Percentiles rank a stretch among this genome's conserved stretches.
Conservation (phyloP, 331 rosid genomes). For the Rosa hybrid region DNA sequence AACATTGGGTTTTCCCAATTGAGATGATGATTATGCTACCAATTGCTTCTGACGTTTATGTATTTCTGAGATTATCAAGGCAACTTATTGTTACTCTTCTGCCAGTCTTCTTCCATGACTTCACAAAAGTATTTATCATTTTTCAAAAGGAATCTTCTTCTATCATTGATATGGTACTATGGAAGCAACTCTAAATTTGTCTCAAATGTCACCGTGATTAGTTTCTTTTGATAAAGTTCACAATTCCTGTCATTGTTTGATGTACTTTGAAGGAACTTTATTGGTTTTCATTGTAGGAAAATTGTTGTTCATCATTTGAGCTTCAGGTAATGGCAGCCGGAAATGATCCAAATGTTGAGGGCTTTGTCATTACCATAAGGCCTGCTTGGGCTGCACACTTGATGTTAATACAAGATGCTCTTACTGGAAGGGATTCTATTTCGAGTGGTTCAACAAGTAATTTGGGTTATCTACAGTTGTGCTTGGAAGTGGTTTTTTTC, state of each 20-base stretch:
- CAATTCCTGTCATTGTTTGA: background rate
- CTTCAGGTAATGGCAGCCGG: conserved; percentile 74
- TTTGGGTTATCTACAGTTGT: conserved; percentile 56
- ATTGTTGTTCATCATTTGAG: conserved; percentile 29
- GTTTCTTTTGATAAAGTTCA: background rate
- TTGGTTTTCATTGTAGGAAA: conserved; percentile 53
- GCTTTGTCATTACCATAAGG: conserved; percentile 68
- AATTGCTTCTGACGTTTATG: background rate
- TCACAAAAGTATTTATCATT: background rate
- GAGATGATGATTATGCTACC: background rate
- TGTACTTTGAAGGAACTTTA: conserved; percentile 6
- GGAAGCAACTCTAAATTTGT: background rate
- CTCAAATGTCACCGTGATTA: conserved; percentile 3
- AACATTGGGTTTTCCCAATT: too few relatives aligned
- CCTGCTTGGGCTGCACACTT: conserved; percentile 94
- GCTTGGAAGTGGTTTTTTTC: conserved; percentile 86
- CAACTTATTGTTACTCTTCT: background rate
- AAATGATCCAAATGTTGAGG: conserved; percentile 74
- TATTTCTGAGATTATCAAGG: background rate
- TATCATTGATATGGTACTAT: too few relatives aligned
- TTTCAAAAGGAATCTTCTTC: background rate
- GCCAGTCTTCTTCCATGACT: background rate
- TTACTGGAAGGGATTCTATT: conserved; percentile 53
- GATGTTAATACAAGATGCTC: conserved; percentile 70
- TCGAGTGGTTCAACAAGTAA: conserved; percentile 67